Evolutionary conservation across 176 grass and related monocot genomes (phyloP), one percentile per base, ranked within the genome.

Genomic region (Melocanna baccifera): DNA sequence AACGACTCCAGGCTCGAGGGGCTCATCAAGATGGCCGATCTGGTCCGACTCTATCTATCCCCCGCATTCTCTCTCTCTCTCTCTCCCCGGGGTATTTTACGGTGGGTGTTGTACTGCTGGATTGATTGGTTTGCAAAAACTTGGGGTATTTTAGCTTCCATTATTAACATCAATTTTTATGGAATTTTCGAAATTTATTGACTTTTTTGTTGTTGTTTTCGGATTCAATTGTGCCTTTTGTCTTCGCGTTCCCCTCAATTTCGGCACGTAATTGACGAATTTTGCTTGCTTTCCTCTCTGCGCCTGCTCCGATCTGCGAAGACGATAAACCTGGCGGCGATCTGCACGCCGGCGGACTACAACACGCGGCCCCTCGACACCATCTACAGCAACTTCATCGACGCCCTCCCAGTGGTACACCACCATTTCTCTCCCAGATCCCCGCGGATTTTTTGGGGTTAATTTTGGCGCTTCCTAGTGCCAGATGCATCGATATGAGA

Each of bases 301-400:
- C 72, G 67, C 34, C 41, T 1, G 18, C 12, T 16, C 59, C 82
- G 82, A 87, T 97, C 88, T 84, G 41, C 45, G 22, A 78, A 98
- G 96, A 93, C 91, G 62, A 93, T 98, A 32, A 98, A 98, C 88
- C 66, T 98, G 91, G 96, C 96, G 19, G 96, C 93, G 20, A 98
- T 98, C 87, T 98, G 96, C 88, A 95, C 96, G 16, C 96, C 96
- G 26, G 96, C 93, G 4, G 96, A 98, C 82, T 98, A 98, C 91
- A 98, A 98, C 85, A 98, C 96, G 40, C 82, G 96, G 19, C 96
- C 96, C 12, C 85, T 98, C 73, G 96, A 98, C 75, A 98, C 96
- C 46, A 98, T 98, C 80, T 98, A 92, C 69, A 98, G 96, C 87
- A 98, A 98, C 89, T 98, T 98, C 91, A 93, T 98, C 67, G 96